Evolutionary conservation across 805 yeast species (phyloP).

Genomic region (Scheffersomyces amazonensis): DNA sequence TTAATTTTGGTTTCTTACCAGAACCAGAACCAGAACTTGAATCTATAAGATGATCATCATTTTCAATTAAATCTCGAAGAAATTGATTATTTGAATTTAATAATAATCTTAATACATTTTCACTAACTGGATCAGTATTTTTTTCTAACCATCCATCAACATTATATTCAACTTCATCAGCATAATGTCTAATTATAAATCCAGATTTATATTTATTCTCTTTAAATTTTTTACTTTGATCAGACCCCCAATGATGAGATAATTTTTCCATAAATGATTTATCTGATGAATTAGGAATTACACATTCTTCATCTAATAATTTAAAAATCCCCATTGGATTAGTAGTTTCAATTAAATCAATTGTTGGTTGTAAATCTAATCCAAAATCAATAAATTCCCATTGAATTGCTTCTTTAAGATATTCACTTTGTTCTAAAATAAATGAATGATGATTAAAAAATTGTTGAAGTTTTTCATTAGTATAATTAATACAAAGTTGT

Average conservation of each 20-base stretch:
- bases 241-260: constrained; percentile 57
- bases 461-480: constrained; percentile 60
- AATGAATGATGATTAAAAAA: constrained; percentile 63
- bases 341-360: constrained; percentile 79
- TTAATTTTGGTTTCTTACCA: constrained; percentile 42
- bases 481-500: constrained; percentile 58
- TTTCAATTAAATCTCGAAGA: constrained; percentile 52
- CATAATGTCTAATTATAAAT: constrained; percentile 86
- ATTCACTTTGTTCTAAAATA: constrained; percentile 59
- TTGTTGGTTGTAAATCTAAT: constrained; percentile 89
- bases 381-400: constrained; percentile 91
- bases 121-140: constrained; percentile 90
- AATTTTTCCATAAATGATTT: constrained; percentile 78
- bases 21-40: no score
- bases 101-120: constrained; percentile 62
- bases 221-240: constrained; percentile 50
- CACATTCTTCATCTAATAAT: constrained; percentile 89
- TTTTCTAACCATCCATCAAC: constrained; percentile 92
- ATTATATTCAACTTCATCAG: constrained; percentile 93
- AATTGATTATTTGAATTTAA: constrained; percentile 55
- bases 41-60: constrained; percentile 23
- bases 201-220: constrained; percentile 76
- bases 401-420: constrained; percentile 54
- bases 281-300: constrained; percentile 89
- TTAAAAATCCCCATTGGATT: constrained; percentile 81